Base-by-base conservation (phyloP, 306 rosid species). In the Cucumis melo region DNA sequence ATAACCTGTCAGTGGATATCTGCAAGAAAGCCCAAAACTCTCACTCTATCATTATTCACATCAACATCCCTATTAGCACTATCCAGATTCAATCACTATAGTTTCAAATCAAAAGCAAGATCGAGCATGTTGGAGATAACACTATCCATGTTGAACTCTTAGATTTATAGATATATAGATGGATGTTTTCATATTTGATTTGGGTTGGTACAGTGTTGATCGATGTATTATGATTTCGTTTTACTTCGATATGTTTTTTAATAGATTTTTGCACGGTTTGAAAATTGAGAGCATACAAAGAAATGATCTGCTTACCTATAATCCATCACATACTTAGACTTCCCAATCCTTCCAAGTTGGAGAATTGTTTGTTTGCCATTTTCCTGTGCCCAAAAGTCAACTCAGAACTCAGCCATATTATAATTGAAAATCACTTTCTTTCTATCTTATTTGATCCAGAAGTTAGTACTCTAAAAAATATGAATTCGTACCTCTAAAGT, bases 1-100 rank as follows among this genome's bases (percentile, higher is more conserved):
- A 86, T 87, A 94, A 77, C 97, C 98, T 56, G 98, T 94, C 91
- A 94, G 81, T 62, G 97, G 98, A 86, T 90, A 90, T 81, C 97
- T 89, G 91, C 87, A 76, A 78, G 53, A 64, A 32, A 71, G 75
- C 57, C 57, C 80, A 62, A 64, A 27, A 46, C 21, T 50, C 6
- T 21, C 17, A 15, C 12, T 41, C 19, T 46, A 4, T 46, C 21
- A 24, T 29, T 9, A 61, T 10, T 44, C 13, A 41, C 14, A 44
- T 10, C 27, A 32, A 42, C 1, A 61, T 61, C 23, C 24, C 19
- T 10, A n/a, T 17, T 17, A 5, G 5, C 70, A 32, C 6, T 7
- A 63, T 5, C 70, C 70, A 27, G 2, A 58, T 23, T 1, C 7
- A 12, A 3, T 58, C 7, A 19, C 9, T 54, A 2, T 7, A 58